Conservation (phyloP, 163 green algal genomes). For the Picocystis sp. region DNA sequence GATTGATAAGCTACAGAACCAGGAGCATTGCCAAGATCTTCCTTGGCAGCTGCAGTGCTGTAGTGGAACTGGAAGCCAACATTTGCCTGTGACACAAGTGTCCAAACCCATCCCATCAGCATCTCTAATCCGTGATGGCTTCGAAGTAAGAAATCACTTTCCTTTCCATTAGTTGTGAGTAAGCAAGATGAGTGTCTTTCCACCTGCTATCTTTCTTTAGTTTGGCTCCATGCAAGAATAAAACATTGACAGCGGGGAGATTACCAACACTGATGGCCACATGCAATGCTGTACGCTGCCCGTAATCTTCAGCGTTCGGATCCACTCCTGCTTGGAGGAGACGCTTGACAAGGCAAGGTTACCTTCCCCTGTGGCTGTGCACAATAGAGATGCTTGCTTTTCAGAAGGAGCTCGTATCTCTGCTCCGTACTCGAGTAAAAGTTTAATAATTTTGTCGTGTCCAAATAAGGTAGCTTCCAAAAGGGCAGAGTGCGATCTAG, state of each 20-base stretch:
- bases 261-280: conserved; percentile 27
- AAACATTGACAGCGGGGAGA: not conserved
- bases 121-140: too few relatives aligned
- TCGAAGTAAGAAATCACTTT: too few relatives aligned
- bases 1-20: too few relatives aligned
- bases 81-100: too few relatives aligned
- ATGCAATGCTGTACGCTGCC: conserved; percentile 32
- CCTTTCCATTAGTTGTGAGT: too few relatives aligned
- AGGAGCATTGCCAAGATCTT: too few relatives aligned
- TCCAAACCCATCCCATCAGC: too few relatives aligned
- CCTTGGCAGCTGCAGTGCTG: too few relatives aligned
- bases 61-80: too few relatives aligned
- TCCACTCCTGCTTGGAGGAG: conserved; percentile 28
- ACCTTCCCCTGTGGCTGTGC: conserved; percentile 16
- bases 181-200: too few relatives aligned
- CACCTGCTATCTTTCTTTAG: too few relatives aligned
- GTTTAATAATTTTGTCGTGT: conserved; percentile 14
- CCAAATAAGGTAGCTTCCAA: conserved; percentile 20
- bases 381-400: conserved; percentile 11
- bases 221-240: too few relatives aligned
- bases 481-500: conserved; percentile 13
- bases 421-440: conserved; percentile 2
- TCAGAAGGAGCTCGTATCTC: conserved; percentile 6
- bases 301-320: conserved; percentile 32
- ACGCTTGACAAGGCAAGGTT: conserved; percentile 26